Evolutionary conservation across 441 rosid species (phyloP).

Genomic region (Erodium trifolium): DNA sequence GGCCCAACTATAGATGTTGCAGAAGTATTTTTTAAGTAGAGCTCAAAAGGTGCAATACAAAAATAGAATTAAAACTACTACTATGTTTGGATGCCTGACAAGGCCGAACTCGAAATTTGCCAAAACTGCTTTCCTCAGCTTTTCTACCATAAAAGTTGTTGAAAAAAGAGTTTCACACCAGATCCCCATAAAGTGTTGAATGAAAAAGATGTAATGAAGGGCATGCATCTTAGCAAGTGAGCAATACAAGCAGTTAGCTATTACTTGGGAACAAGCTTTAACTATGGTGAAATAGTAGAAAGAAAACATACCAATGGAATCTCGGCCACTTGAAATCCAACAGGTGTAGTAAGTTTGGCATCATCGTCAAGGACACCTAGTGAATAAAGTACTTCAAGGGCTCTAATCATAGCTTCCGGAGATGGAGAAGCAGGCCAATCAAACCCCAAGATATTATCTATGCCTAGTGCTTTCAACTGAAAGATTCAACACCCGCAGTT

Average conservation of each 20-base stretch:
- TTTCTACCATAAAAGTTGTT: not conserved
- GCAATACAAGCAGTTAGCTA: too few species aligned
- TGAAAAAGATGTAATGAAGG: too few species aligned
- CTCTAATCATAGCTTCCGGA: conserved; percentile 80
- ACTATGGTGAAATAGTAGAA: not conserved
- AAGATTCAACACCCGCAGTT: conserved; percentile 17
- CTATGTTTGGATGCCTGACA: not conserved
- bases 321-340: conserved; percentile 96
- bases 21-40: too few species aligned
- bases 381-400: conserved; percentile 91
- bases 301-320: conserved; percentile 63
- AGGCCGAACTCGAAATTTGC: not conserved
- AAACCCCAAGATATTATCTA: conserved; percentile 90
- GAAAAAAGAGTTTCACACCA: not conserved
- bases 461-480: conserved; percentile 89
- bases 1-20: too few species aligned
- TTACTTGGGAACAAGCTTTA: conserved; percentile 3
- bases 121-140: not conserved
- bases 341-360: conserved; percentile 93
- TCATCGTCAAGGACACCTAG: conserved; percentile 89
- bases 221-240: too few species aligned
- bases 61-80: too few species aligned
- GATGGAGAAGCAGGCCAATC: conserved; percentile 97
- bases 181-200: not conserved
- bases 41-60: too few species aligned